Evolutionary conservation across 192 early-diverging fungal species (phyloP).

Genomic region (Dimargaris xerosporica): DNA sequence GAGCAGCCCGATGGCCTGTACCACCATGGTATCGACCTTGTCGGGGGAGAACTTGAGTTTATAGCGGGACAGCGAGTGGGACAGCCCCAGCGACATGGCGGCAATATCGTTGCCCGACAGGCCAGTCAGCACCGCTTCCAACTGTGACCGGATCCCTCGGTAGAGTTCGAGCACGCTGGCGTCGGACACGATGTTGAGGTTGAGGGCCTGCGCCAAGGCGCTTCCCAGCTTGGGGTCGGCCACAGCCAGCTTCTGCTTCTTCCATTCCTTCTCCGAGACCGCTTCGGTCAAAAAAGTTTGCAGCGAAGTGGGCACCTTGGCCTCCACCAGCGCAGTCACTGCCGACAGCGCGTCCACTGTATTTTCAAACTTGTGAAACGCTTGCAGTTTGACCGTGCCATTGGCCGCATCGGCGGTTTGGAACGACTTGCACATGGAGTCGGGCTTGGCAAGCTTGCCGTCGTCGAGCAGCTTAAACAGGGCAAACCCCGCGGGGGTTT

Average conservation of each 20-base stretch:
- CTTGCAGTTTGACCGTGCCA: slow-evolving; percentile 84
- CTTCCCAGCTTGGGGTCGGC: slow-evolving; percentile 83
- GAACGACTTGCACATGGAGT: slow-evolving; percentile 78
- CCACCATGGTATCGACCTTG: slow-evolving; percentile 99
- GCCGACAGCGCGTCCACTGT: slow-evolving; percentile 93
- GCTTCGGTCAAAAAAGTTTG: slow-evolving; percentile 81
- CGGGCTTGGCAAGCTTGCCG: slow-evolving; percentile 72
- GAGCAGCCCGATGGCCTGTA: slow-evolving; percentile 92
- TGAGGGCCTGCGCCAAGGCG: slow-evolving; percentile 73
- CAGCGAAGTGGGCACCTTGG: slow-evolving; percentile 88
- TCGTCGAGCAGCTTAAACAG: slow-evolving; percentile 91
- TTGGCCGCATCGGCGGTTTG: slow-evolving; percentile 76
- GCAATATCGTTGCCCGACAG: slow-evolving; percentile 75
- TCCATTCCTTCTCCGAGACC: slow-evolving; percentile 73
- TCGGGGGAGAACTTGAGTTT: slow-evolving; percentile 99
- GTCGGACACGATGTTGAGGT: slow-evolving; percentile 72
- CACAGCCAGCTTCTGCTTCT: slow-evolving; percentile 82
- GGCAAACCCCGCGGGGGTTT: slow-evolving; percentile 93
- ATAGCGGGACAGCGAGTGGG: slow-evolving; percentile 96
- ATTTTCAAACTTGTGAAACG: slow-evolving; percentile 97
- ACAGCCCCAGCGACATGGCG: slow-evolving; percentile 95
- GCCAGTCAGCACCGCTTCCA: slow-evolving; percentile 79
- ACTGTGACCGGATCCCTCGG: slow-evolving; percentile 91
- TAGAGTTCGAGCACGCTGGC: slow-evolving; percentile 77
- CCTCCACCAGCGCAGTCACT: slow-evolving; percentile 90